A percentile compares a stretch with the other conserved stretches of the same genome.
Conservation (phyloP, 2,329 filamentous ascomycete genomes). For the Coniella lustricola region DNA sequence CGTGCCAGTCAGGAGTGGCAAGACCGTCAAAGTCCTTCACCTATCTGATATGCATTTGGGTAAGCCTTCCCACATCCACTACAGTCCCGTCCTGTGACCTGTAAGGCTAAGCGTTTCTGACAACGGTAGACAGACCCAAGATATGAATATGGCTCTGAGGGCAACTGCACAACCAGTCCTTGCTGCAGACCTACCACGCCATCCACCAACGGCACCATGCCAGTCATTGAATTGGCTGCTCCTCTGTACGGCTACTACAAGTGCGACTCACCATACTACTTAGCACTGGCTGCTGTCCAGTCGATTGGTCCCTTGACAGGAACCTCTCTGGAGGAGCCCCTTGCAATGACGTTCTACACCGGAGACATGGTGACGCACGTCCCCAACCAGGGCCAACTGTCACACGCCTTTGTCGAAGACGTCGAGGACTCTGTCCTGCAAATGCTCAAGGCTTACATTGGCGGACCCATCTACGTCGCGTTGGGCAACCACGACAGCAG, state of each 20-base stretch:
- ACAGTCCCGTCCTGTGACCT: neutral
- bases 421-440: constrained; percentile 44
- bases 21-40: constrained; percentile 48
- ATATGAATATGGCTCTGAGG: constrained; percentile 45
- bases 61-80: constrained; percentile 5
- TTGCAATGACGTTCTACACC: constrained; percentile 50
- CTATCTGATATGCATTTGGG: constrained; percentile 47
- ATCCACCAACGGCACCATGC: constrained; percentile 27
- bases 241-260: constrained; percentile 47
- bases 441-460: constrained; percentile 49
- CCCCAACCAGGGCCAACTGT: constrained; percentile 38
- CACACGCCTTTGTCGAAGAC: constrained; percentile 45
- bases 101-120: neutral
- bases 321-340: constrained; percentile 36
- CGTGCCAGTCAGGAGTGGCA: constrained; percentile 40
- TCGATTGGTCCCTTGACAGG: constrained; percentile 50
- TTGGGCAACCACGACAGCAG: constrained; percentile 53
- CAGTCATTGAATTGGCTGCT: constrained; percentile 38
- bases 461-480: constrained; percentile 47
- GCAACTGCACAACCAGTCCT: constrained; percentile 42
- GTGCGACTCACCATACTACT: constrained; percentile 52
- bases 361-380: constrained; percentile 52
- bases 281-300: constrained; percentile 48
- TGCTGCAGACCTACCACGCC: constrained; percentile 43
- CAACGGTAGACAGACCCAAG: constrained; percentile 34